These are phyloP conservation scores for Sisymbrium irio DNA, from an alignment of 345 rosid species.

Conservation along the genomic window DNA sequence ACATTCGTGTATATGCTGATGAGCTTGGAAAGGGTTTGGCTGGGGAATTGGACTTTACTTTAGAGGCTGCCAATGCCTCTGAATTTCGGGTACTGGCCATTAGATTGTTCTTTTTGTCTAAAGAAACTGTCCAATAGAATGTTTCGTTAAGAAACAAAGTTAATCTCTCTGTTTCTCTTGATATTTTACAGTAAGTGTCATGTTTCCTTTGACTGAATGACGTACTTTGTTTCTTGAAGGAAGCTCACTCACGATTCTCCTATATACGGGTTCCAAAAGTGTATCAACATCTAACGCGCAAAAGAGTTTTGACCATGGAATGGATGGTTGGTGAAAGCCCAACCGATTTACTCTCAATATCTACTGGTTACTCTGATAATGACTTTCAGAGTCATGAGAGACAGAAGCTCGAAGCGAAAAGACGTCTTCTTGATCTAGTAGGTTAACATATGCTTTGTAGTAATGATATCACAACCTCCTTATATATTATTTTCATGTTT, in stretches of 20 bases:
- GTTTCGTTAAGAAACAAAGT: neutral
- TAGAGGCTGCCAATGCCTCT: constrained; percentile 87
- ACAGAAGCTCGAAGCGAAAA: constrained; percentile 61
- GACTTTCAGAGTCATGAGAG: constrained; percentile 46
- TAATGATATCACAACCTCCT: neutral
- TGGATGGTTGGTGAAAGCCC: constrained; percentile 95
- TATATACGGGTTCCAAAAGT: constrained; percentile 78
- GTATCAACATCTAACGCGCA: constrained; percentile 54
- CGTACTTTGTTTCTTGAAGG: constrained; percentile 51
- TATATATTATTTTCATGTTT: neutral
- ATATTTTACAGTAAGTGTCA: neutral
- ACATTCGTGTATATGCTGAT: constrained; percentile 88
- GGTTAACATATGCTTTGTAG: constrained; percentile 17
- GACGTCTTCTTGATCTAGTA: constrained; percentile 82
- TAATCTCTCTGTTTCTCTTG: neutral
- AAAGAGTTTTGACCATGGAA: constrained; percentile 94
- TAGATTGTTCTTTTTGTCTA: neutral
- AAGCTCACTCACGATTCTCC: constrained; percentile 60
- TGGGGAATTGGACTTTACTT: constrained; percentile 82
- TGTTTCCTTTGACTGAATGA: constrained; percentile 24
- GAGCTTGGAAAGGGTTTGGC: constrained; percentile 95
- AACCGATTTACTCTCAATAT: constrained; percentile 53
- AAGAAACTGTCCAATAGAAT: neutral
- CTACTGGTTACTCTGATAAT: constrained; percentile 41
- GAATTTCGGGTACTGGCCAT: constrained; percentile 62